Evolutionary conservation across 2,329 filamentous ascomycete species (phyloP).

Genomic region (Paecilomyces formosus): DNA sequence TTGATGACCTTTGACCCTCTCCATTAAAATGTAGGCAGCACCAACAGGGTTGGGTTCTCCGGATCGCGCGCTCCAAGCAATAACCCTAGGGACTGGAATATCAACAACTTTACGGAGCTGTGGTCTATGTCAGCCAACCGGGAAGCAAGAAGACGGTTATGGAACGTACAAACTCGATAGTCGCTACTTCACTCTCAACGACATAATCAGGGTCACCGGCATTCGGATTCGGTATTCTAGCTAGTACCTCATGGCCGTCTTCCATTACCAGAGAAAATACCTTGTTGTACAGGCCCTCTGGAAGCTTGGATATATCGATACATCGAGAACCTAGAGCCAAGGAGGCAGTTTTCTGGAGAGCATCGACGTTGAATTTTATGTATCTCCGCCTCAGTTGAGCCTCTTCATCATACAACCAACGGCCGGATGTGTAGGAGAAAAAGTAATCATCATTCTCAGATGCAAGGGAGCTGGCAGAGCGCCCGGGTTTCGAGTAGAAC

Average conservation of each 20-base stretch:
- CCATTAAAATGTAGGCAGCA: conserved; percentile 16
- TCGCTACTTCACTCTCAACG: conserved; percentile 16
- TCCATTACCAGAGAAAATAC: conserved; percentile 19
- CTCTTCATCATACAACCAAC: conserved; percentile 28
- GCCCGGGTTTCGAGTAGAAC: too few relatives aligned
- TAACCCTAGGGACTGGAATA: conserved; percentile 11
- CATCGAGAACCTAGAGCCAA: conserved; percentile 2
- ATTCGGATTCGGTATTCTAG: conserved; percentile 12
- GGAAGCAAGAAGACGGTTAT: not conserved
- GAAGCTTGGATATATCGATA: conserved; percentile 20
- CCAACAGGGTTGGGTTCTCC: conserved; percentile 9
- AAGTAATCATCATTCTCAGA: not conserved
- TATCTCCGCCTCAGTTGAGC: conserved; percentile 19
- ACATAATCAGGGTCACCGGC: conserved; percentile 7
- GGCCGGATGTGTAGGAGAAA: conserved; percentile 21
- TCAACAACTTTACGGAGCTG: conserved; percentile 11
- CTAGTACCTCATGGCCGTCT: conserved; percentile 8
- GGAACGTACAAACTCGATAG: conserved; percentile 13
- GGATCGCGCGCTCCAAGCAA: conserved; percentile 9
- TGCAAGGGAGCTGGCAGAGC: too few relatives aligned
- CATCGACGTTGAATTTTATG: conserved; percentile 24
- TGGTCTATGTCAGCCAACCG: not conserved
- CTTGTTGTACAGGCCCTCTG: conserved; percentile 15
- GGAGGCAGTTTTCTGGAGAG: conserved; percentile 20
- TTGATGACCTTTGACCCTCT: conserved; percentile 10